Conservation (phyloP, 805 yeast genomes). For the Yarrowia osloensis region DNA sequence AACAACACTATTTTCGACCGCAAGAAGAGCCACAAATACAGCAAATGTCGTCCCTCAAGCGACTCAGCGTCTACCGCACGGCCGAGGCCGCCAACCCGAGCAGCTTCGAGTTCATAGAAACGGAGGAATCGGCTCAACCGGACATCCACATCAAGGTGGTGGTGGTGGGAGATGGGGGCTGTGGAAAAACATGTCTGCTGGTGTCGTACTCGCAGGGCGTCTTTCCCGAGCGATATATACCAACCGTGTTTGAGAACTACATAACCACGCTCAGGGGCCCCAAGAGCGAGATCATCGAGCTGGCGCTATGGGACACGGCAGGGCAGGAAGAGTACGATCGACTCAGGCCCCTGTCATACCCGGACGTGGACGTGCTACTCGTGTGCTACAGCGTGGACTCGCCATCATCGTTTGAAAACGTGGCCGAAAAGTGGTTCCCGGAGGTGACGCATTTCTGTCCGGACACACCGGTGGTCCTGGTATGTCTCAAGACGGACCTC, state of each 20-base stretch:
- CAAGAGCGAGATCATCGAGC: conserved; percentile 56
- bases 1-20: background rate
- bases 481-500: conserved; percentile 81
- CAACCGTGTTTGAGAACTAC: conserved; percentile 82
- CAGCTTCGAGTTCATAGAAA: conserved; percentile 1
- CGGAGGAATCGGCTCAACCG: background rate
- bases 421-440: conserved; percentile 82
- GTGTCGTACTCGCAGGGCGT: conserved; percentile 64
- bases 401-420: conserved; percentile 64
- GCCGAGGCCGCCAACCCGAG: background rate
- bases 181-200: conserved; percentile 83
- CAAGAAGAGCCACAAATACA: background rate
- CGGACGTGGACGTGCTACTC: conserved; percentile 73
- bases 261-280: conserved; percentile 57
- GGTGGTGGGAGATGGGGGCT: conserved; percentile 86
- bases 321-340: conserved; percentile 88
- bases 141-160: conserved; percentile 59
- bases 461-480: conserved; percentile 70
- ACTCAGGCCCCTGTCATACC: conserved; percentile 73
- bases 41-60: conserved; percentile 9
- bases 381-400: conserved; percentile 74
- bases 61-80: conserved; percentile 20
- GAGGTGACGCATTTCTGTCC: conserved; percentile 85
- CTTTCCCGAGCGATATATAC: conserved; percentile 74
- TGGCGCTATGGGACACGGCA: conserved; percentile 87